phyloP scores from a whole-genome alignment of 2,329 filamentous ascomycete species.

The Cyphellophora attinorum region DNA sequence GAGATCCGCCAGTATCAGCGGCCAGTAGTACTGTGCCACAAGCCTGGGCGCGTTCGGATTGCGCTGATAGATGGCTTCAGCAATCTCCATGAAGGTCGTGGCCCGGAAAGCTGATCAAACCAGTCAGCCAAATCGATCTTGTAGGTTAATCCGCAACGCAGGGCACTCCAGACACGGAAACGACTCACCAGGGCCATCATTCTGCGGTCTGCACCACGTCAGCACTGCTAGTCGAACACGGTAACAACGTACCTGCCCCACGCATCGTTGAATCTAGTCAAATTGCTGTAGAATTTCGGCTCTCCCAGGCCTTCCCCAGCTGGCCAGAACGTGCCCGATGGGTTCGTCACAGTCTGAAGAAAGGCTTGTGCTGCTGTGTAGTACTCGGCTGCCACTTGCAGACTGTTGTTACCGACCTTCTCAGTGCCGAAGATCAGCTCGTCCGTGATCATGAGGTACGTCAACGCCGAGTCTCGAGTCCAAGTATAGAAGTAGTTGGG shows the following conservation, averaged over 20 bases:
- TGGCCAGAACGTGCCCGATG: conserved; percentile 46
- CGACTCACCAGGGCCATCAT: conserved; percentile 34
- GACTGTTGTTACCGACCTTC: conserved; percentile 43
- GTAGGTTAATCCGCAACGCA: too few species aligned
- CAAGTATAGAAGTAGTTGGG: conserved; percentile 65
- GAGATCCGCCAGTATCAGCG: conserved; percentile 65
- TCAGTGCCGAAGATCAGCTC: conserved; percentile 54
- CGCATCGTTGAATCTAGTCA: conserved; percentile 50
- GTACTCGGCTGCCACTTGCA: conserved; percentile 56
- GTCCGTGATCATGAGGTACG: conserved; percentile 61
- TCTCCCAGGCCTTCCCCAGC: conserved; percentile 57
- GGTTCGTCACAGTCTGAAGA: conserved; percentile 58
- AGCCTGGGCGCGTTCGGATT: conserved; percentile 26
- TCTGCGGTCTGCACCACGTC: conserved; percentile 62
- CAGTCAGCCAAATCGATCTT: too few species aligned
- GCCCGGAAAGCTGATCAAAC: conserved; percentile 26
- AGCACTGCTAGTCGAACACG: conserved; percentile 37
- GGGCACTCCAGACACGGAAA: too few species aligned
- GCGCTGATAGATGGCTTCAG: conserved; percentile 11
- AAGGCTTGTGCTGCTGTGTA: conserved; percentile 58
- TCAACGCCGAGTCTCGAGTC: conserved; percentile 66
- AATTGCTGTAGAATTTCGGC: conserved; percentile 60
- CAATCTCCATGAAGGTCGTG: conserved; percentile 22
- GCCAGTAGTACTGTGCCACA: conserved; percentile 54
- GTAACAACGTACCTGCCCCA: conserved; percentile 37